Percentiles rank a stretch among this genome's conserved stretches.
Evolutionary conservation across 768 basidiomycete species (phyloP).

Genomic region (Auricularia auricula-judae): DNA sequence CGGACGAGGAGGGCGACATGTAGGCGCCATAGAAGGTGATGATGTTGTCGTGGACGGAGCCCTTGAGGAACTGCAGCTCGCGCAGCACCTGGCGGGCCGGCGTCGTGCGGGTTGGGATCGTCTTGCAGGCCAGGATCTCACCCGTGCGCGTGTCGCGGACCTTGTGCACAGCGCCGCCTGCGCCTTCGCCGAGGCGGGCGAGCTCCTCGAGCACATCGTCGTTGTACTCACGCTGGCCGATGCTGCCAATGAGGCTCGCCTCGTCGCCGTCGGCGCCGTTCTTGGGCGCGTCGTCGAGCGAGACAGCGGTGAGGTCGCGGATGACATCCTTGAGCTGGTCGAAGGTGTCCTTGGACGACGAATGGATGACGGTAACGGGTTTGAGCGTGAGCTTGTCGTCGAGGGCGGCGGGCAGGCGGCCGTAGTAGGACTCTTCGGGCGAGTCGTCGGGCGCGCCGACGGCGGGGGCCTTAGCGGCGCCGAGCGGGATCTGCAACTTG

Average conservation of each 20-base stretch:
- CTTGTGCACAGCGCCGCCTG: constrained; percentile 92
- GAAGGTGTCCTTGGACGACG: background rate
- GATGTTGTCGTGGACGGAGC: constrained; percentile 78
- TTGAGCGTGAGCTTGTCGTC: background rate
- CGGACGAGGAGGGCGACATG: constrained; percentile 74
- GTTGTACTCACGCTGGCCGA: constrained; percentile 33
- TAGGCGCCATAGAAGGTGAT: constrained; percentile 88
- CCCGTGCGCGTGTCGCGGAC: constrained; percentile 75
- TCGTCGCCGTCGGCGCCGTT: background rate
- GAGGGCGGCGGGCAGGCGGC: background rate
- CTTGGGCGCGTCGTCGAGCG: background rate
- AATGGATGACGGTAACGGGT: constrained; percentile 1
- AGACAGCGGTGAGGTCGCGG: background rate
- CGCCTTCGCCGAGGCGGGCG: constrained; percentile 80
- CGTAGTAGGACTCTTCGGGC: background rate
- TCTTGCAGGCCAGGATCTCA: constrained; percentile 85
- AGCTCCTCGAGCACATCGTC: constrained; percentile 71
- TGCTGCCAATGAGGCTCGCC: constrained; percentile 2
- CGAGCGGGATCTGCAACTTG: background rate
- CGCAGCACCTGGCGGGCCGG: constrained; percentile 87
- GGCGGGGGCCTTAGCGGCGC: background rate
- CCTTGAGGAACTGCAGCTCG: constrained; percentile 83
- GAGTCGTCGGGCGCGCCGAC: background rate
- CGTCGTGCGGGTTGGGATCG: constrained; percentile 82
- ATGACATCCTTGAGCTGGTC: background rate